Evolutionary conservation across 1,284 basidiomycete genomes (phyloP).

Genomic region (Paramarasmius palmivorus): DNA sequence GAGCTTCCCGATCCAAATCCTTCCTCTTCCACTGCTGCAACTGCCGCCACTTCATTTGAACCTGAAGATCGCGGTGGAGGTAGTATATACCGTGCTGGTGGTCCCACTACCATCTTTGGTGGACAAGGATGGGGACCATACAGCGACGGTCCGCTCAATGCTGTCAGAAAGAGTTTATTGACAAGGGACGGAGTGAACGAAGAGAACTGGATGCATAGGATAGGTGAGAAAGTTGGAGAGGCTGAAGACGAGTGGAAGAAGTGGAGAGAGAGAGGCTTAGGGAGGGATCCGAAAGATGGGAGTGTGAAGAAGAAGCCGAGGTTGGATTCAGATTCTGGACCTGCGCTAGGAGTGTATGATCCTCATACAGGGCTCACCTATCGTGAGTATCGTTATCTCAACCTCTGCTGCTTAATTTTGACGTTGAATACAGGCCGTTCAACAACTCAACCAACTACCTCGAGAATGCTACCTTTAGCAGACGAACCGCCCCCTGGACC

Average conservation of each 20-base stretch:
- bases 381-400: conserved; percentile 47
- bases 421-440: conserved; percentile 52
- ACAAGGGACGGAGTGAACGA: conserved; percentile 74
- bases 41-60: not conserved
- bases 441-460: conserved; percentile 69
- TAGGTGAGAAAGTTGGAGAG: conserved; percentile 64
- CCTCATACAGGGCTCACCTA: conserved; percentile 69
- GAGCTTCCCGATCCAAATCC: conserved; percentile 75
- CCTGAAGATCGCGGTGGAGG: conserved; percentile 35
- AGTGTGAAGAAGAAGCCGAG: conserved; percentile 29
- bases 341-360: conserved; percentile 69
- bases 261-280: conserved; percentile 43
- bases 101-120: conserved; percentile 87
- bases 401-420: conserved; percentile 4
- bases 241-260: conserved; percentile 64
- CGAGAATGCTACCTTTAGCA: conserved; percentile 60
- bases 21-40: conserved; percentile 25
- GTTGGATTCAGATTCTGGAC: conserved; percentile 28
- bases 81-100: conserved; percentile 79
- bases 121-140: conserved; percentile 81
- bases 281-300: conserved; percentile 36
- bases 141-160: conserved; percentile 79
- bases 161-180: conserved; percentile 71
- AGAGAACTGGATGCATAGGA: conserved; percentile 89
- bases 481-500: conserved; percentile 35